Evolutionary conservation across 2,329 filamentous ascomycete species (phyloP).

Genomic region (Ceratocystiopsis sp.): DNA sequence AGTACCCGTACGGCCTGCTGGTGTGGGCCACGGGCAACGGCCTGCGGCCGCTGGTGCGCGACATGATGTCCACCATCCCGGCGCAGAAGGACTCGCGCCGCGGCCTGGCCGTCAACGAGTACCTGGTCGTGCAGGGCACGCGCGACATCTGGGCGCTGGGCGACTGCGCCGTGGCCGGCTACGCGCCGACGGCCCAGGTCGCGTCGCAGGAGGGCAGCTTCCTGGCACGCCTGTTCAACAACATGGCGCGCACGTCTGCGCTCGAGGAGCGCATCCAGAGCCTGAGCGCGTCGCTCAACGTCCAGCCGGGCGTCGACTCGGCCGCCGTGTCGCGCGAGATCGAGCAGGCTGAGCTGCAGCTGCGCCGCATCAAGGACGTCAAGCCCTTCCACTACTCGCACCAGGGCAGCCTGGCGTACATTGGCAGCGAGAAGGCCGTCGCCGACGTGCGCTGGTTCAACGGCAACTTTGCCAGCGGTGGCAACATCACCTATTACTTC

Average conservation of each 20-base stretch:
- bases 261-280: slow-evolving; percentile 61
- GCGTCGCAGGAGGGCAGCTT: slow-evolving; percentile 91
- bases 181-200: slow-evolving; percentile 93
- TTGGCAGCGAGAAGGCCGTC: slow-evolving; percentile 89
- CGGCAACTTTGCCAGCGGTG: slow-evolving; percentile 86
- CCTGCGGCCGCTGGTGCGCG: slow-evolving; percentile 71
- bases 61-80: slow-evolving; percentile 81
- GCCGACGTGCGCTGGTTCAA: slow-evolving; percentile 96
- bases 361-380: slow-evolving; percentile 81
- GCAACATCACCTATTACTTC: slow-evolving; percentile 91
- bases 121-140: slow-evolving; percentile 91
- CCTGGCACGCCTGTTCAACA: slow-evolving; percentile 92
- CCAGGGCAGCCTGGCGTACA: slow-evolving; percentile 92
- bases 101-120: slow-evolving; percentile 93
- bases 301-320: slow-evolving; percentile 45
- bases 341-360: slow-evolving; percentile 68
- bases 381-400: slow-evolving; percentile 98
- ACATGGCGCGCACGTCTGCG: slow-evolving; percentile 85
- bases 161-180: slow-evolving; percentile 93
- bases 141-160: slow-evolving; percentile 97
- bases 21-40: slow-evolving; percentile 98
- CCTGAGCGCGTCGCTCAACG: slow-evolving; percentile 45
- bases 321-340: slow-evolving; percentile 58
- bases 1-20: slow-evolving; percentile 83
- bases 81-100: slow-evolving; percentile 91